Conservation (phyloP, 202 grass and related monocot species). For the Dendrocalamus latiflorus region DNA sequence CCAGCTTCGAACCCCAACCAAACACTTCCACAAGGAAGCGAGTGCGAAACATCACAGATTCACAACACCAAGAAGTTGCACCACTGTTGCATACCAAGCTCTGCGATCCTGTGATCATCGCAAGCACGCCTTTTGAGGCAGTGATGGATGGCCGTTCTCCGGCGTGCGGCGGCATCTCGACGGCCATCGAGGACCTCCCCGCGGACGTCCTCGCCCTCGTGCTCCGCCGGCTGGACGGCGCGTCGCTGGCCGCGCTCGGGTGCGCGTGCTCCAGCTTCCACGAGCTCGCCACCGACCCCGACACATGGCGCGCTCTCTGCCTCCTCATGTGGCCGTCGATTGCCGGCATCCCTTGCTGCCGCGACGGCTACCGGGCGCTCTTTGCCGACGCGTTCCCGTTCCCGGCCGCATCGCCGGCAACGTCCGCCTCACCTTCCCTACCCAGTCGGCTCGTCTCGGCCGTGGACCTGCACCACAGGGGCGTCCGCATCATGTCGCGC, state of each 20-base stretch:
- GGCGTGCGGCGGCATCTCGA: neutral
- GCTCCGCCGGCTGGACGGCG: conserved; percentile 56
- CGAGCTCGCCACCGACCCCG: conserved; percentile 39
- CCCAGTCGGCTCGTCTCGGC: conserved; percentile 58
- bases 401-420: conserved; percentile 2
- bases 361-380: conserved; percentile 31
- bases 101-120: neutral
- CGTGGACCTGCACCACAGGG: conserved; percentile 57
- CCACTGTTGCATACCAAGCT: neutral
- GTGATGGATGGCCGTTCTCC: neutral
- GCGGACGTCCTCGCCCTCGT: conserved; percentile 45
- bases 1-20: neutral
- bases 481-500: conserved; percentile 47
- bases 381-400: conserved; percentile 78
- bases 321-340: conserved; percentile 64
- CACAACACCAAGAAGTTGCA: neutral
- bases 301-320: conserved; percentile 50
- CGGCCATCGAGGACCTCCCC: conserved; percentile 64
- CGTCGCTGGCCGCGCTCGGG: conserved; percentile 52
- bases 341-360: neutral
- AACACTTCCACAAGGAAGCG: neutral
- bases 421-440: neutral
- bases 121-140: neutral
- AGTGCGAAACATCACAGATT: too few relatives aligned
- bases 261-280: conserved; percentile 49